Conservation (phyloP, 306 rosid genomes). For the Arachis hypogaea region DNA sequence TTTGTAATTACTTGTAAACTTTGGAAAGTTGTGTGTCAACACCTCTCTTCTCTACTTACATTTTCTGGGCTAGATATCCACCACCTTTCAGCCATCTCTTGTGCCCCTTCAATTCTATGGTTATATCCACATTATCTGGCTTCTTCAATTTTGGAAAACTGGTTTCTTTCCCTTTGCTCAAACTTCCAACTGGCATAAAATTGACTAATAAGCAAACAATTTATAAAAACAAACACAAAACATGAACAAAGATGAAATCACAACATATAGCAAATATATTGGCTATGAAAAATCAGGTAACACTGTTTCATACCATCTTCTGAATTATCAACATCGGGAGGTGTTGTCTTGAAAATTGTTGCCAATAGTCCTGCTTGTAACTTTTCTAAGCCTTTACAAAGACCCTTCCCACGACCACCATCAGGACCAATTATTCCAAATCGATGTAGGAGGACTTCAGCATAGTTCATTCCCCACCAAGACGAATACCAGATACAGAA, state of each 20-base stretch:
- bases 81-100: slow-evolving; percentile 72
- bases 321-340: slow-evolving; percentile 46
- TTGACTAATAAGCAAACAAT: slow-evolving; percentile 25
- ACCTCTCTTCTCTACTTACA: slow-evolving; percentile 72
- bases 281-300: slow-evolving; percentile 32
- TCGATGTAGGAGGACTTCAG: slow-evolving; percentile 83
- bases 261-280: slow-evolving; percentile 21
- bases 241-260: background rate
- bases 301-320: slow-evolving; percentile 58
- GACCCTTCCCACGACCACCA: slow-evolving; percentile 87
- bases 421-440: slow-evolving; percentile 90
- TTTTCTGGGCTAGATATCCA: slow-evolving; percentile 61
- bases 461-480: slow-evolving; percentile 91
- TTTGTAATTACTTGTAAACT: slow-evolving; percentile 64
- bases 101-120: slow-evolving; percentile 78
- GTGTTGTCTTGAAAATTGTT: slow-evolving; percentile 63
- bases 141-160: slow-evolving; percentile 57
- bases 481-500: slow-evolving; percentile 81
- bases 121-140: slow-evolving; percentile 75
- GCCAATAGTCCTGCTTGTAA: slow-evolving; percentile 73
- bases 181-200: slow-evolving; percentile 45
- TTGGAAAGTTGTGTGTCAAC: slow-evolving; percentile 87
- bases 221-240: slow-evolving; percentile 1
- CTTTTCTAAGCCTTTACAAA: slow-evolving; percentile 75
- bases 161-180: slow-evolving; percentile 57